Conservation (phyloP, 306 rosid species). For the Morella rubra region DNA sequence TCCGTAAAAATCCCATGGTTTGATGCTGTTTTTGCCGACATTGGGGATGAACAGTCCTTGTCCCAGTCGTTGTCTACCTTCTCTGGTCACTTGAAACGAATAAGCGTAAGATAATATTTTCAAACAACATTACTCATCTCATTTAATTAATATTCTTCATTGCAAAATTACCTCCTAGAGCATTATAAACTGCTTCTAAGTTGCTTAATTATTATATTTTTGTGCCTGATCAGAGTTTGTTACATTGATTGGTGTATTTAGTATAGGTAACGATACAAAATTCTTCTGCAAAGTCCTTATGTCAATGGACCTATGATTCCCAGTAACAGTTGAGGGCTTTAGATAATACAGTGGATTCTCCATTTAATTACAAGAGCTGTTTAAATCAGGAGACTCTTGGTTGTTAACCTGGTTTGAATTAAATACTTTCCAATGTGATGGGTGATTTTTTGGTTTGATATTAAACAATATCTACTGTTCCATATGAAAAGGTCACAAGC, state of each 20-base stretch:
- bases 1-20: conserved; percentile 92
- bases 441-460: not conserved
- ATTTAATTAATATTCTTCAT: not conserved
- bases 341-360: not conserved
- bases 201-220: not conserved
- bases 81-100: conserved; percentile 89
- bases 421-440: not conserved
- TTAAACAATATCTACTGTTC: not conserved
- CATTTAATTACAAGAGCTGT: not conserved
- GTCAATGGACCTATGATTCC: not conserved
- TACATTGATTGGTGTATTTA: not conserved
- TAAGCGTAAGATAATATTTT: conserved; percentile 58
- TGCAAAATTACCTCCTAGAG: conserved; percentile 7
- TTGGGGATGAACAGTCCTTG: conserved; percentile 92
- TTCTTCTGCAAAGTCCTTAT: not conserved
- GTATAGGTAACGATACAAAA: not conserved
- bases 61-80: conserved; percentile 93
- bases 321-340: not conserved
- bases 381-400: not conserved
- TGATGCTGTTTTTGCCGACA: conserved; percentile 91
- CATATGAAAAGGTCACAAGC: conserved; percentile 12
- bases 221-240: not conserved
- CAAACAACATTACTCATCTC: not conserved
- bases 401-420: not conserved
- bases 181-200: not conserved